Conservation (phyloP, 2,329 filamentous ascomycete genomes). For the Cytospora leucostoma region DNA sequence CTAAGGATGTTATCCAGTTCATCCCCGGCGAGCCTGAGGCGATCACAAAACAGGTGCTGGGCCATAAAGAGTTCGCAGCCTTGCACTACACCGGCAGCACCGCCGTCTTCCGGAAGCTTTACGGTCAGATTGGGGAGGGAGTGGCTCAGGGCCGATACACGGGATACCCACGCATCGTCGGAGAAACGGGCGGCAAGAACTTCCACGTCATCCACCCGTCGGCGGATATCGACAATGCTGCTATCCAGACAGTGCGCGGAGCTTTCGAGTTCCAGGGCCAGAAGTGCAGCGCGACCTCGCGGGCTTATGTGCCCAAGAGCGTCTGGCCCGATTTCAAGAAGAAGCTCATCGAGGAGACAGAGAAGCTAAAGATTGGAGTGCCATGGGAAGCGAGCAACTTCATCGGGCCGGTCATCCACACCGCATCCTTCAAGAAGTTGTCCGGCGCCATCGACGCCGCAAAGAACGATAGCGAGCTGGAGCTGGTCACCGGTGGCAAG, state of each 20-base stretch:
- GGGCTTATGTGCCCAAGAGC: constrained; percentile 57
- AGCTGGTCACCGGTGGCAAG: constrained; percentile 47
- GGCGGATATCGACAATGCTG: constrained; percentile 49
- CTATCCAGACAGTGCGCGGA: constrained; percentile 48
- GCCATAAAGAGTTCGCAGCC: constrained; percentile 80
- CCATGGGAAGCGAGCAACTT: constrained; percentile 42
- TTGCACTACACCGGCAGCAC: constrained; percentile 96
- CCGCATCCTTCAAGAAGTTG: constrained; percentile 48
- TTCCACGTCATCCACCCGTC: constrained; percentile 52
- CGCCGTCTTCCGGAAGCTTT: constrained; percentile 84
- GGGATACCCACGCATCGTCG: constrained; percentile 63
- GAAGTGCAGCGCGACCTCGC: constrained; percentile 53
- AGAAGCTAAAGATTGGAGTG: constrained; percentile 37
- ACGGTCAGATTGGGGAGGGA: constrained; percentile 80
- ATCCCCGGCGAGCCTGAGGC: constrained; percentile 84
- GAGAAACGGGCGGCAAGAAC: constrained; percentile 56
- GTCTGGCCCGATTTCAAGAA: constrained; percentile 43
- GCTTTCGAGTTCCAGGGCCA: constrained; percentile 55
- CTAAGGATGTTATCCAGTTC: constrained; percentile 89
- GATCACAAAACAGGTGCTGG: constrained; percentile 76
- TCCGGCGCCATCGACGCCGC: constrained; percentile 47
- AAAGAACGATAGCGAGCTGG: constrained; percentile 45
- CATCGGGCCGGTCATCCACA: constrained; percentile 52
- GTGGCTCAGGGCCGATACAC: constrained; percentile 80
- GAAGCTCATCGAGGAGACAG: constrained; percentile 40